A percentile compares a stretch with the other conserved stretches of the same genome.
Conservation (phyloP, 2,329 filamentous ascomycete genomes). For the Aspergillus tanneri region DNA sequence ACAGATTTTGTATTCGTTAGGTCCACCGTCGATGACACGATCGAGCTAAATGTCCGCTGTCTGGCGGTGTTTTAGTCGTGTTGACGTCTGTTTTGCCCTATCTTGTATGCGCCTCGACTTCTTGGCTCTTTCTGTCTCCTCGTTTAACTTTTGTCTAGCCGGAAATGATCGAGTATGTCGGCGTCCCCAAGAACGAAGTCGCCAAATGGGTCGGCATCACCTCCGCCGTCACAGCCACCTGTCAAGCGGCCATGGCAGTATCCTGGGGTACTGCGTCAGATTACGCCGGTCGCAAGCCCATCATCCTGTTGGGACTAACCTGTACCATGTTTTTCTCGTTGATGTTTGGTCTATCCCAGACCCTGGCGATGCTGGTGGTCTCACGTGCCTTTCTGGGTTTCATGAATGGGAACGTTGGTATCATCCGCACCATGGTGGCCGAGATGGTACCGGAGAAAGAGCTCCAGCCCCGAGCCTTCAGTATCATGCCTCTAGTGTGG, state of each 20-base stretch:
- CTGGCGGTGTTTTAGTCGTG: conserved; percentile 38
- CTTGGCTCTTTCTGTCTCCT: neutral
- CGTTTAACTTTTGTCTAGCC: conserved; percentile 50
- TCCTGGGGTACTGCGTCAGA: conserved; percentile 78
- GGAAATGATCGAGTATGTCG: conserved; percentile 81
- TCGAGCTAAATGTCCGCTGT: conserved; percentile 1
- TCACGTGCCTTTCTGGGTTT: conserved; percentile 76
- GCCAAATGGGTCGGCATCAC: conserved; percentile 79
- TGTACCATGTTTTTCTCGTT: conserved; percentile 80
- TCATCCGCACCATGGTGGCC: conserved; percentile 86
- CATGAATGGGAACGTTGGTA: conserved; percentile 91
- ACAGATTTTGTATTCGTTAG: neutral
- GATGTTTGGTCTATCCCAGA: conserved; percentile 79
- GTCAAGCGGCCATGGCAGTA: conserved; percentile 70
- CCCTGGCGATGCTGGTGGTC: conserved; percentile 73
- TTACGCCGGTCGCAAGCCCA: conserved; percentile 74
- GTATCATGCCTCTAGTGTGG: conserved; percentile 90
- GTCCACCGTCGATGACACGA: neutral
- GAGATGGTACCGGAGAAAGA: conserved; percentile 87
- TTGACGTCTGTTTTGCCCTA: conserved; percentile 69
- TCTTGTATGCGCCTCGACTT: conserved; percentile 41
- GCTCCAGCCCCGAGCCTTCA: conserved; percentile 85
- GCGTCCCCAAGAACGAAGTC: conserved; percentile 64
- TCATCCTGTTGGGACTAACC: conserved; percentile 70
- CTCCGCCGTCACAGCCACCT: conserved; percentile 69